These are phyloP conservation scores for Pseudotsuga menziesii DNA, from an alignment of 75 land plant species.

Conservation along the genomic window DNA sequence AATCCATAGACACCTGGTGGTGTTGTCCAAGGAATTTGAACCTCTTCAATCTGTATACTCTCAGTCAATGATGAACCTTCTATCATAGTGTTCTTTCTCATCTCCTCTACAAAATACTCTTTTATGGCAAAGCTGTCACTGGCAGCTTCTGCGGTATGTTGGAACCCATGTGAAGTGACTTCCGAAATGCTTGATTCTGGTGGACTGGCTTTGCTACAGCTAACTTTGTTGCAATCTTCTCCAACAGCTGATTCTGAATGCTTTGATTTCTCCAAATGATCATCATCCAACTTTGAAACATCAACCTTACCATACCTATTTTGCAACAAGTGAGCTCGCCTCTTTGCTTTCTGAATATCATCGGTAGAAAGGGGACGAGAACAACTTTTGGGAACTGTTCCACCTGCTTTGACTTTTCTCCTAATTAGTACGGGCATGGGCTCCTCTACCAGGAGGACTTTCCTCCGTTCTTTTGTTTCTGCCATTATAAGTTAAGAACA, in stretches of 20 bases:
- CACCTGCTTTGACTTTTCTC: conserved; percentile 36
- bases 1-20: conserved; percentile 59
- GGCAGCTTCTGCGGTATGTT: neutral
- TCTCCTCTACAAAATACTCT: conserved; percentile 4
- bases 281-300: conserved; percentile 3
- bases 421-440: conserved; percentile 28
- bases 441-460: conserved; percentile 83
- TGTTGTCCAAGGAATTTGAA: conserved; percentile 44
- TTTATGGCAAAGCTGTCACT: neutral
- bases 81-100: neutral
- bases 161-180: conserved; percentile 9
- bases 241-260: neutral
- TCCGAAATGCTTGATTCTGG: conserved; percentile 11
- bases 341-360: conserved; percentile 95
- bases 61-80: neutral
- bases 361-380: conserved; percentile 91
- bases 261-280: neutral
- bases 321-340: conserved; percentile 68
- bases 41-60: conserved; percentile 25
- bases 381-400: conserved; percentile 25
- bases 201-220: conserved; percentile 2
- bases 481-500: conserved; percentile 17
- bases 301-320: conserved; percentile 30
- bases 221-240: conserved; percentile 10
- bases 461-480: conserved; percentile 71